These are phyloP conservation scores for Parachaetomium inaequale DNA, from an alignment of 495 filamentous ascomycete genomes.

Conservation along the genomic window DNA sequence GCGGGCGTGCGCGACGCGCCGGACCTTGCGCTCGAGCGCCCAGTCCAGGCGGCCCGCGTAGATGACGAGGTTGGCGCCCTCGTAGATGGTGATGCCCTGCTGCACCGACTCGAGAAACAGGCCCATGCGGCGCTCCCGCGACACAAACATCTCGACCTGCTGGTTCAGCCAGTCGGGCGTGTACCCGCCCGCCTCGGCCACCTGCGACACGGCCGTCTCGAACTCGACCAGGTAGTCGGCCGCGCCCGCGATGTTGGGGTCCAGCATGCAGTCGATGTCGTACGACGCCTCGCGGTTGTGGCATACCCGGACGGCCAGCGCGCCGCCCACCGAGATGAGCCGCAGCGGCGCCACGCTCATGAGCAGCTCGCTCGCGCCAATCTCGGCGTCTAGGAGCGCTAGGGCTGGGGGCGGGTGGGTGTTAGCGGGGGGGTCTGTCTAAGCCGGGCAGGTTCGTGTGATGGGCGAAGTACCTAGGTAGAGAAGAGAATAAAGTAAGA, in stretches of 20 bases:
- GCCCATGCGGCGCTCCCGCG: conserved; percentile 1
- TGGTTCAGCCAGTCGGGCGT: background rate
- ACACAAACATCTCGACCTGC: background rate
- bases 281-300: background rate
- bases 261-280: conserved; percentile 9
- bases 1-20: background rate
- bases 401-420: background rate
- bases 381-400: background rate
- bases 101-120: conserved; percentile 9
- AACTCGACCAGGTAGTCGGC: background rate
- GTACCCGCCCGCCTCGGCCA: background rate
- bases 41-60: conserved; percentile 1
- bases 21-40: conserved; percentile 7
- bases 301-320: background rate
- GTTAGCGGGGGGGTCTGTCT: background rate
- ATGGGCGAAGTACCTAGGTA: too few relatives aligned
- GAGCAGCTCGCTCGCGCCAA: background rate
- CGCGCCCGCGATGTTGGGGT: conserved; percentile 1
- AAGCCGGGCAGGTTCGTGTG: background rate
- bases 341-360: conserved; percentile 8
- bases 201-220: background rate
- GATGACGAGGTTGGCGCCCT: conserved; percentile 6
- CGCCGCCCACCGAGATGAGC: background rate
- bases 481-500: too few relatives aligned
- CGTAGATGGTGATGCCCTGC: conserved; percentile 11